A percentile compares a stretch with the other conserved stretches of the same genome.
phyloP scores from a whole-genome alignment of 108 stramenopile species.

The Cyclostephanos tholiformis region DNA sequence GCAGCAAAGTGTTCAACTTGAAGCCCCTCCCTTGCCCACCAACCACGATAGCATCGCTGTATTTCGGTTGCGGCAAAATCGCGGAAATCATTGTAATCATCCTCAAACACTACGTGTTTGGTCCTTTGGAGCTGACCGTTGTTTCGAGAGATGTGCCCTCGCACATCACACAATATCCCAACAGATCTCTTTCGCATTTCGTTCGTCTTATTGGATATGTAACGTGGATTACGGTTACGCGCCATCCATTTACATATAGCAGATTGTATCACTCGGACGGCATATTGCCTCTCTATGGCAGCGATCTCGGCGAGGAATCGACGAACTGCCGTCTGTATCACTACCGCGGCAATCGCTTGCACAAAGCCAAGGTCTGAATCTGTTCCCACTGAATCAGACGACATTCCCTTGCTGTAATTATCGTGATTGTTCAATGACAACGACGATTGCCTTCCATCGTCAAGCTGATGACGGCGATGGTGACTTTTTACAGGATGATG shows the following conservation, averaged over 20 bases:
- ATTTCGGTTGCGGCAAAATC: constrained; percentile 41
- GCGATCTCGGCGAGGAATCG: constrained; percentile 65
- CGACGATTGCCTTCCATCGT: constrained; percentile 5
- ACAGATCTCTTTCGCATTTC: neutral
- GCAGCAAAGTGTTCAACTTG: constrained; percentile 63
- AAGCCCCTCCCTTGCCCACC: constrained; percentile 38
- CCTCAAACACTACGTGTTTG: constrained; percentile 43
- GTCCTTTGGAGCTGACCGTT: neutral
- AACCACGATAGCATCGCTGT: constrained; percentile 52
- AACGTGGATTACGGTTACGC: constrained; percentile 13
- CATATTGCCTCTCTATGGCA: constrained; percentile 36
- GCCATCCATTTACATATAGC: constrained; percentile 36
- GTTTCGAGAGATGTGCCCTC: neutral
- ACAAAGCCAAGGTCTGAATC: constrained; percentile 60
- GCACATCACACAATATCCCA: constrained; percentile 1
- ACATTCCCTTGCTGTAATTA: constrained; percentile 10
- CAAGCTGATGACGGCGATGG: constrained; percentile 15
- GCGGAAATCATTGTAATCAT: constrained; percentile 25
- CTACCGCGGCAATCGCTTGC: constrained; percentile 77
- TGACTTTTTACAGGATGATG: constrained; percentile 33
- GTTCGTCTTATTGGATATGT: neutral
- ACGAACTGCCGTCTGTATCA: constrained; percentile 76
- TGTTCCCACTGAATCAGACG: constrained; percentile 30
- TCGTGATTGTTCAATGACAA: constrained; percentile 4
- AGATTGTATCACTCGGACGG: constrained; percentile 45